A percentile compares a stretch with the other conserved stretches of the same genome.
Evolutionary conservation across 345 rosid genomes (phyloP).

Genomic region (Excoecaria cochinchinensis): DNA sequence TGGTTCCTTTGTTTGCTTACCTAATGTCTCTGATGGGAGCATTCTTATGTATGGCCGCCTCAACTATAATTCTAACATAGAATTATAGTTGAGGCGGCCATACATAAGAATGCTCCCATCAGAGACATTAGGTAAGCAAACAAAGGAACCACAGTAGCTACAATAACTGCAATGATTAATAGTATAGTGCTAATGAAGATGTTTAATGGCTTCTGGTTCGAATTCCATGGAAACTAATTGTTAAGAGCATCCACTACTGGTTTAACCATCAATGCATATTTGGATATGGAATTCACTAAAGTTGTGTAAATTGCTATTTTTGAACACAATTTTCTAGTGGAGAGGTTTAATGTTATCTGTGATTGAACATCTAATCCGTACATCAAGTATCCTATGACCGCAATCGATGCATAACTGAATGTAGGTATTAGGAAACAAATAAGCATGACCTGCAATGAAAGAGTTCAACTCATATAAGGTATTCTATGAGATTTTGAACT

Average conservation of each 20-base stretch:
- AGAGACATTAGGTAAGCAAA: conserved; percentile 22
- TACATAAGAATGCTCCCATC: conserved; percentile 29
- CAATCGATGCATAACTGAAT: conserved; percentile 28
- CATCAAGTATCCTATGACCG: conserved; percentile 27
- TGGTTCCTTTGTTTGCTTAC: conserved; percentile 22
- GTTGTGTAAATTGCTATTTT: conserved; percentile 28
- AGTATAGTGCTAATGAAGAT: conserved; percentile 15
- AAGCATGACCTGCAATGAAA: conserved; percentile 24
- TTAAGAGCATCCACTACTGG: conserved; percentile 19
- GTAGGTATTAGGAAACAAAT: conserved; percentile 23
- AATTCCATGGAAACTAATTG: conserved; percentile 15
- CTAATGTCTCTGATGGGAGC: conserved; percentile 31
- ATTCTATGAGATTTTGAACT: neutral
- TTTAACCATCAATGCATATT: conserved; percentile 31
- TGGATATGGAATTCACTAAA: conserved; percentile 24
- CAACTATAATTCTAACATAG: conserved; percentile 21
- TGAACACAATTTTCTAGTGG: conserved; percentile 17
- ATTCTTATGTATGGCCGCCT: conserved; percentile 23
- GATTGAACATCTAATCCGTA: conserved; percentile 27
- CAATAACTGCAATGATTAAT: conserved; percentile 16
- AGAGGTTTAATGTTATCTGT: conserved; percentile 30
- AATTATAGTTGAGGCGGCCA: conserved; percentile 18
- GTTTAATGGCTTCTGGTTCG: conserved; percentile 8
- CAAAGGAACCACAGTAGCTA: conserved; percentile 26
- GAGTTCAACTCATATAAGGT: neutral